These are phyloP conservation scores for Polymyxa betae DNA, from an alignment of 208 protist species.

Conservation along the genomic window DNA sequence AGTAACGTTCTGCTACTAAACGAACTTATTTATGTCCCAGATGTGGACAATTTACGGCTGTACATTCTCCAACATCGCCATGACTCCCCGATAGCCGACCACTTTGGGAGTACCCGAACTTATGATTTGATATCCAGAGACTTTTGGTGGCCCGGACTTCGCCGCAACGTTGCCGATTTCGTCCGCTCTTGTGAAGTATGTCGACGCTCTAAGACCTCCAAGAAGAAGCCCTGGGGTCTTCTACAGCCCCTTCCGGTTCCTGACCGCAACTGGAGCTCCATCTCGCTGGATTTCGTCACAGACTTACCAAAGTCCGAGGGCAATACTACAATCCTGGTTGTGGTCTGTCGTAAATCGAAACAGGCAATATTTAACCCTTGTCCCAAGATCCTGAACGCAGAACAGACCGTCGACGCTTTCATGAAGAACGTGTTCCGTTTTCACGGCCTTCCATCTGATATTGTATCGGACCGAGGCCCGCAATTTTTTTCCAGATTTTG, in stretches of 20 bases:
- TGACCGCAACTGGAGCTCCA: background rate
- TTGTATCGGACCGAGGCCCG: background rate
- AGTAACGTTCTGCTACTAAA: too few species aligned
- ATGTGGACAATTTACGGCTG: background rate
- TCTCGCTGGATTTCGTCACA: background rate
- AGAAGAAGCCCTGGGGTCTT: background rate
- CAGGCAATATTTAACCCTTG: background rate
- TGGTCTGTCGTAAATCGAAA: background rate
- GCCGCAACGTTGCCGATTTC: background rate
- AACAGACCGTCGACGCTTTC: background rate
- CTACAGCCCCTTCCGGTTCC: background rate
- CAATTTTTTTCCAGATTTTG: background rate
- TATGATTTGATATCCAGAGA: background rate
- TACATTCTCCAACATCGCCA: background rate
- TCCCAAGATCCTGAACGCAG: background rate
- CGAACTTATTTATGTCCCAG: background rate
- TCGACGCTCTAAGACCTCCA: background rate
- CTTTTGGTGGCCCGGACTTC: constrained; percentile 17
- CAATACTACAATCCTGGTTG: background rate
- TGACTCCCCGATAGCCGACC: background rate
- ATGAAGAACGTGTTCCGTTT: background rate
- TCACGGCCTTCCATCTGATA: background rate
- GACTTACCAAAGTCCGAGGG: background rate
- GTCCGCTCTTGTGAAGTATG: background rate
- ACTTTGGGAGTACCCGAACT: background rate